Evolutionary conservation across 805 yeast species (phyloP), one percentile per base, ranked within the genome.

Genomic region (Suhomyces prunicola): DNA sequence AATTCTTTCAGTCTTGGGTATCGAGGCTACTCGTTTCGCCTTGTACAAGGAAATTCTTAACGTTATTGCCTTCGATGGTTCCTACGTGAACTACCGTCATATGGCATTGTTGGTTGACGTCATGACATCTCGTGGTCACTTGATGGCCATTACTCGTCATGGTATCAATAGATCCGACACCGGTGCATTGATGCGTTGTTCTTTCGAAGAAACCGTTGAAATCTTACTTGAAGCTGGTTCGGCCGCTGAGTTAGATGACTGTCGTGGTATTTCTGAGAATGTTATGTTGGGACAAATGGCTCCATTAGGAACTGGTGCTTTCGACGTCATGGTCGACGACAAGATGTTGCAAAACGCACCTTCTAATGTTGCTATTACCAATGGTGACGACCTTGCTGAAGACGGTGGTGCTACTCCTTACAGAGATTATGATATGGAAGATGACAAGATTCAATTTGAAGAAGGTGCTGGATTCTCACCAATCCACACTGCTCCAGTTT

Each of bases 61-160:
- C 67, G 99, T 94, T 63, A 91, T 94, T 81, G 97, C 98, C 3
- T 94, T 96, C 65, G 99, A 94, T 81, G 99, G 99, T 88, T 92
- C 99, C 39, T 94, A 94, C 66, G 99, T 94, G 57, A 94, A 94
- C 74, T 94, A 94, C 76, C 87, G 99, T 76, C 99, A 94, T 67
- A 87, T 94, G 94, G 97, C 99, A 4, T 78, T 94, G 63, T 80
- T 94, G 64, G 98, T 94, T 54, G 99, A 94, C 77, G 96, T 92
- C 39, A 94, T 94, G 99, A 94, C 99, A 2, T 89, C 96, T 40
- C 87, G 97, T 67, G 99, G 99, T 66, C 97, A 93, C 68, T 80
- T 94, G 72, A 93, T 96, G 89, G 98, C 99, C 41, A 92, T 94
- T 65, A 93, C 98, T 44, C 96, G 99, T 82, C 99, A 94, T 69